Conservation (phyloP, 108 stramenopile species). For the Stephanodiscus minutulus region DNA sequence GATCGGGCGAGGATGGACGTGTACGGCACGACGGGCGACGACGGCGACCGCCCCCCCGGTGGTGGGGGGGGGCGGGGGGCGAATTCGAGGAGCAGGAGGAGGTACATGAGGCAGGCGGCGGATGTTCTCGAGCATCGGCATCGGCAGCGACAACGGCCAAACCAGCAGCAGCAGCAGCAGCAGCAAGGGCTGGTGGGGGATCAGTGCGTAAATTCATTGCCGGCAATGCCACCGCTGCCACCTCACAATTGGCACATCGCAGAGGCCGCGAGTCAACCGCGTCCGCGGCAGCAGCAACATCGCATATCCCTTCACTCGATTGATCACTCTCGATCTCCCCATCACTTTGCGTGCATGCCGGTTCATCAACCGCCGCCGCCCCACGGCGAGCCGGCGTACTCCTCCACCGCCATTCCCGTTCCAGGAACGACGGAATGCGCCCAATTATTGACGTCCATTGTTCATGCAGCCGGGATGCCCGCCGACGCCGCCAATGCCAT, state of each 20-base stretch:
- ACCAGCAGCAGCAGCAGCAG: constrained; percentile 1
- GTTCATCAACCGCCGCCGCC: too few species aligned
- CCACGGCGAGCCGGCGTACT: background rate
- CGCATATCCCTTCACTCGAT: too few species aligned
- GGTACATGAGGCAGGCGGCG: constrained; percentile 5
- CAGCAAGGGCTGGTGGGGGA: background rate
- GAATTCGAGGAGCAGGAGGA: constrained; percentile 32
- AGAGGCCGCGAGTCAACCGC: too few species aligned
- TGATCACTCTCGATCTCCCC: too few species aligned
- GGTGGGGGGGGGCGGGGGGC: constrained; percentile 33
- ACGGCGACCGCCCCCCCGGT: too few species aligned
- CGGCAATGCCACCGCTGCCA: too few species aligned
- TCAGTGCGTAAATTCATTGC: too few species aligned
- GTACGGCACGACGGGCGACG: constrained; percentile 28
- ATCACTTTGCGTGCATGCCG: too few species aligned
- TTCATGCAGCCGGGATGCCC: too few species aligned
- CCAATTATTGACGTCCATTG: too few species aligned
- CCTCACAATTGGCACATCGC: too few species aligned
- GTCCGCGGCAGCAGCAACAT: too few species aligned
- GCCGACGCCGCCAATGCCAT: background rate
- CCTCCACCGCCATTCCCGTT: background rate
- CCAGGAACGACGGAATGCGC: background rate
- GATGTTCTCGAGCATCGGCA: background rate
- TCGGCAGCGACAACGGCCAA: constrained; percentile 19
- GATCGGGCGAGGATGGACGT: constrained; percentile 35